Percentiles rank a stretch among this genome's conserved stretches.
phyloP scores from a whole-genome alignment of 306 rosid species.

The Quercus ilex region DNA sequence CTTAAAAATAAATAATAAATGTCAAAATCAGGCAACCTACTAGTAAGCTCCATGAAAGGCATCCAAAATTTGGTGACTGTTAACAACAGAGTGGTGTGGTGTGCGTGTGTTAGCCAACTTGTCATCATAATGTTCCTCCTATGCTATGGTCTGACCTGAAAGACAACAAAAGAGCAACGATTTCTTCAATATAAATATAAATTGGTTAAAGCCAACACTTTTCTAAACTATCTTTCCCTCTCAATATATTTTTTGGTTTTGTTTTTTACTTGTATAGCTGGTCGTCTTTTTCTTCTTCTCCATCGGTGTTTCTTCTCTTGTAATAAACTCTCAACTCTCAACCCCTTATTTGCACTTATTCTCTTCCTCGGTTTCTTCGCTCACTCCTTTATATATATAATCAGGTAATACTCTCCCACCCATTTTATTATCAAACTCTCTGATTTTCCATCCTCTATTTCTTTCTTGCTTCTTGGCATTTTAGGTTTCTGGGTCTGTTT shows the following conservation, averaged over 20 bases:
- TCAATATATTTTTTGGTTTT: conserved; percentile 10
- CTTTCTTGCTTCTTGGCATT: background rate
- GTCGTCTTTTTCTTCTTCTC: conserved; percentile 33
- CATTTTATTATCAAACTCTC: background rate
- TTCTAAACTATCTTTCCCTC: background rate
- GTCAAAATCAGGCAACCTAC: background rate
- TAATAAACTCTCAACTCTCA: conserved; percentile 27
- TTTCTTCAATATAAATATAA: conserved; percentile 23
- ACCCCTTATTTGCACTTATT: background rate
- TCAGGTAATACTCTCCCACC: conserved; percentile 9
- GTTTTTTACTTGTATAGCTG: conserved; percentile 21
- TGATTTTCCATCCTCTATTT: conserved; percentile 1
- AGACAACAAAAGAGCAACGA: conserved; percentile 17
- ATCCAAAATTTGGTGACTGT: background rate
- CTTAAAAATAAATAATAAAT: background rate
- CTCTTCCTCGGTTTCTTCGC: conserved; percentile 44
- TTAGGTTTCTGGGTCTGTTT: conserved; percentile 24
- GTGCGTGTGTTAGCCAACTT: background rate
- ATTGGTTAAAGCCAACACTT: too few species aligned
- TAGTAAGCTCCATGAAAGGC: background rate
- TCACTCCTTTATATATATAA: background rate
- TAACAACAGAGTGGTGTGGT: background rate
- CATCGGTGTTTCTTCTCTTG: conserved; percentile 32
- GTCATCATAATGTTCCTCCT: conserved; percentile 18
- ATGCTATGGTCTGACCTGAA: background rate